Percentiles rank a stretch among this genome's conserved stretches.
Evolutionary conservation across 331 rosid genomes (phyloP).

Genomic region (Acacia concinna): DNA sequence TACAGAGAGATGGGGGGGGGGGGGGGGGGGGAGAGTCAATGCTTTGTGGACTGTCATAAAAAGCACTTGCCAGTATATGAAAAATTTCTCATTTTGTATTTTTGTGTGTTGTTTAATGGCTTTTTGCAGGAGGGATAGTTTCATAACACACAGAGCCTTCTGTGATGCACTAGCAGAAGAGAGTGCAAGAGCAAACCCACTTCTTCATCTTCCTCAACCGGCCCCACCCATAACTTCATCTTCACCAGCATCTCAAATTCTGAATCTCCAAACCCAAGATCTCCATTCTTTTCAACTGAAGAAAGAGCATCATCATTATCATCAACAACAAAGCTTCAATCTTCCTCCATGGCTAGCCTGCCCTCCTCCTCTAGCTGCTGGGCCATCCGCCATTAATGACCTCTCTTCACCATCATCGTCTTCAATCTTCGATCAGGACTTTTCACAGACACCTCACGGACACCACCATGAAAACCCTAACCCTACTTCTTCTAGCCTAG

Average conservation of each 20-base stretch:
- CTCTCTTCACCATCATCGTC: conserved; percentile 24
- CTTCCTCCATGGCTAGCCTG: conserved; percentile 85
- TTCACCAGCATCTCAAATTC: conserved; percentile 42
- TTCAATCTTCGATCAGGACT: conserved; percentile 29
- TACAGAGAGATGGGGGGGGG: background rate
- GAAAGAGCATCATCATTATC: conserved; percentile 37
- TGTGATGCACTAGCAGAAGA: conserved; percentile 97
- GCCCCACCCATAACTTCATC: conserved; percentile 38
- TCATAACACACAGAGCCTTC: conserved; percentile 98
- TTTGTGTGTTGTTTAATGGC: conserved; percentile 11
- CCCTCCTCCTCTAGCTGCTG: no score
- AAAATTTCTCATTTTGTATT: conserved; percentile 31
- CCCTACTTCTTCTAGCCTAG: conserved; percentile 48
- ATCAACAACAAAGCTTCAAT: conserved; percentile 43
- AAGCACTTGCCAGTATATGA: conserved; percentile 15
- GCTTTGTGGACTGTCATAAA: conserved; percentile 19
- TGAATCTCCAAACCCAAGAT: conserved; percentile 47
- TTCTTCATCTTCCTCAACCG: conserved; percentile 30
- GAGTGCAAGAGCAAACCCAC: conserved; percentile 59
- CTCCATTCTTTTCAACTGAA: conserved; percentile 51
- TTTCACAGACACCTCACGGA: background rate
- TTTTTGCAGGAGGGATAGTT: conserved; percentile 86
- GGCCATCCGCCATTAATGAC: conserved; percentile 36
- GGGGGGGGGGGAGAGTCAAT: conserved; percentile 29
- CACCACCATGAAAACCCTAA: conserved; percentile 61